Evolutionary conservation across 805 yeast species (phyloP).

Genomic region (Suhomyces sp.): DNA sequence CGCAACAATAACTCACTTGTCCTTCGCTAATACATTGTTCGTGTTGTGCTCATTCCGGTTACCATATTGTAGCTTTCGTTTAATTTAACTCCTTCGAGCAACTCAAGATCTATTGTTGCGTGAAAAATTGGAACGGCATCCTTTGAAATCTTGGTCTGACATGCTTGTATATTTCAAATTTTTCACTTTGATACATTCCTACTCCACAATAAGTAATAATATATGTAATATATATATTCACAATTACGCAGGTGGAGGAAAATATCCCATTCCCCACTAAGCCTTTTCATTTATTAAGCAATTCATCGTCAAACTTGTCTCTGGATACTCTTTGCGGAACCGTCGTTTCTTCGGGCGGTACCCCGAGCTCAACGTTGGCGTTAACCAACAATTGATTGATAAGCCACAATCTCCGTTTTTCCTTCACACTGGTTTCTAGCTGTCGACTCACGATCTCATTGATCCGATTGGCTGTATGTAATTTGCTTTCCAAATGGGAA

Average conservation of each 20-base stretch:
- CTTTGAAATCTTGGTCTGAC: too few relatives aligned
- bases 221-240: too few relatives aligned
- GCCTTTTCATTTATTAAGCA: conserved; percentile 9
- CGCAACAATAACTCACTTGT: too few relatives aligned
- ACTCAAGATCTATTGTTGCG: neutral
- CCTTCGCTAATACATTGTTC: too few relatives aligned
- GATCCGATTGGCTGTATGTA: conserved; percentile 39
- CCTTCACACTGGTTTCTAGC: conserved; percentile 23
- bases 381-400: conserved; percentile 45
- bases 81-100: too few relatives aligned
- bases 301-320: conserved; percentile 18
- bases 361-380: conserved; percentile 38
- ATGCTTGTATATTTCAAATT: too few relatives aligned
- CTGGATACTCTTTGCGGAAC: conserved; percentile 13
- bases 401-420: conserved; percentile 39
- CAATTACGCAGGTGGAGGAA: too few relatives aligned
- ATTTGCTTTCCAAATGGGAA: conserved; percentile 28
- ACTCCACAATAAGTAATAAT: neutral
- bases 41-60: too few relatives aligned
- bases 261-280: too few relatives aligned
- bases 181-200: neutral
- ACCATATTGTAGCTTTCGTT: too few relatives aligned
- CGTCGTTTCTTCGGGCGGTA: conserved; percentile 23
- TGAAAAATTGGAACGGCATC: too few relatives aligned
- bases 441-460: conserved; percentile 35